Base-by-base conservation (phyloP, 176 grass and related monocot genomes). In the Calamus simplicifolius region DNA sequence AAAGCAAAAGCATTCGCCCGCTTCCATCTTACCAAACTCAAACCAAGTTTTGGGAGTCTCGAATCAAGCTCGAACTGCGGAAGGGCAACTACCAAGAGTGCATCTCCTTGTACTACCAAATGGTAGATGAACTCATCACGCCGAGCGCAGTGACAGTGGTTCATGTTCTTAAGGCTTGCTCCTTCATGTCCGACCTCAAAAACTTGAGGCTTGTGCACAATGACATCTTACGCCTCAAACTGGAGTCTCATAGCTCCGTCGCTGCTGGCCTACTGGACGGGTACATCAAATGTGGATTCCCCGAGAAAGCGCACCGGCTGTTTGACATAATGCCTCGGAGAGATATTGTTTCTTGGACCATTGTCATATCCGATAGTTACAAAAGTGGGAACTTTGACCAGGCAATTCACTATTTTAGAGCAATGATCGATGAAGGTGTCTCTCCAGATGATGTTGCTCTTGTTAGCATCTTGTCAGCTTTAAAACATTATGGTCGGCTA, bases 271-370 rank as follows among this genome's bases (percentile, higher is more conserved):
- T 56, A 19, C 19, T 68, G 0, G 13, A n/a, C 4, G 65, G 51
- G 7, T 56, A 25, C 25, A 14, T 56, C 14, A 18, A 28, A 43
- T 56, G 52, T 3, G 65, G 65, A 10, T 53, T 28, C 3, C 65
- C 51, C 8, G 51, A 19, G 53, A 7, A n/a, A 18, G 52, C 66
- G 8, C 1, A 38, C 52, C 52, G 55, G 13, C n/a, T 56, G 52
- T 68, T 68, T 18, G 66, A 68, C 35, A 56, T n/a, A 56, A 68
- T 68, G 66, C 27, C 28, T 29, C 51, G 55, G 7, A 56, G 52
- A 53, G 65, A 56, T 19, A n/a, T 68, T n/a, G 28, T 68, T 31
- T 52, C 27, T 19, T 56, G 65, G 65, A 56, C 52, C 18, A 14
- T 68, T 19, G 27, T 48, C n/a, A 56, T 56, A 10, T 23, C 51